Conservation (phyloP, 169 alveolate species). For the Cryptosporidium sp. region DNA sequence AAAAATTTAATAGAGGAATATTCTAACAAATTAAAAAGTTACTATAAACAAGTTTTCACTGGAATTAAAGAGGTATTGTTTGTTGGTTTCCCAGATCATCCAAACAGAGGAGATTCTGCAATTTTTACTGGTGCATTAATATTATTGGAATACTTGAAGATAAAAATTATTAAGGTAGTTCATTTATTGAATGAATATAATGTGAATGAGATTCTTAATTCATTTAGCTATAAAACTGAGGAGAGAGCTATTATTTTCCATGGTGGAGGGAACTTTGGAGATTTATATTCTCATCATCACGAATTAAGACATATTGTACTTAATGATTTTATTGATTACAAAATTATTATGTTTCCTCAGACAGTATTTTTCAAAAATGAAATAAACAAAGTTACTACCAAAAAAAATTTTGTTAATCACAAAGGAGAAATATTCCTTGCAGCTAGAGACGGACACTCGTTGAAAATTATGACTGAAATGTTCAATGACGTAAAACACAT, state of each 20-base stretch:
- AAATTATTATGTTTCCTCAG: conserved; percentile 64
- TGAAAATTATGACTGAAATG: conserved; percentile 42
- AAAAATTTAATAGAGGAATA: conserved; percentile 28
- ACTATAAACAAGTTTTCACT: conserved; percentile 26
- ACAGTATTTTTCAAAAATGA: conserved; percentile 57
- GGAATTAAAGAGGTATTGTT: conserved; percentile 58
- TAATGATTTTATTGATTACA: conserved; percentile 40
- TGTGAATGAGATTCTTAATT: conserved; percentile 15
- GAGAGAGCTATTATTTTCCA: conserved; percentile 62
- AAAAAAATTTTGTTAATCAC: conserved; percentile 22
- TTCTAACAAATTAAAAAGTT: conserved; percentile 40
- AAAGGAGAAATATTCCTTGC: conserved; percentile 61
- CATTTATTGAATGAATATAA: conserved; percentile 47
- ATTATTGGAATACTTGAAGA: conserved; percentile 32
- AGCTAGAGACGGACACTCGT: conserved; percentile 43
- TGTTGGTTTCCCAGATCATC: conserved; percentile 75
- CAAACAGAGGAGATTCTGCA: conserved; percentile 74
- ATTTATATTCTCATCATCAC: conserved; percentile 73
- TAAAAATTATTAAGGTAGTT: conserved; percentile 53
- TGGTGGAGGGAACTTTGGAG: conserved; percentile 76
- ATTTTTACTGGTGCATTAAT: conserved; percentile 68
- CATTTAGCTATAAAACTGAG: background rate
- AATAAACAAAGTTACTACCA: conserved; percentile 17
- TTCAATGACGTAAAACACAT: conserved; percentile 8
- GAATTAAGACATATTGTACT: conserved; percentile 54